Conservation (phyloP, 140 eudicot genomes). For the Senecio squalidus region DNA sequence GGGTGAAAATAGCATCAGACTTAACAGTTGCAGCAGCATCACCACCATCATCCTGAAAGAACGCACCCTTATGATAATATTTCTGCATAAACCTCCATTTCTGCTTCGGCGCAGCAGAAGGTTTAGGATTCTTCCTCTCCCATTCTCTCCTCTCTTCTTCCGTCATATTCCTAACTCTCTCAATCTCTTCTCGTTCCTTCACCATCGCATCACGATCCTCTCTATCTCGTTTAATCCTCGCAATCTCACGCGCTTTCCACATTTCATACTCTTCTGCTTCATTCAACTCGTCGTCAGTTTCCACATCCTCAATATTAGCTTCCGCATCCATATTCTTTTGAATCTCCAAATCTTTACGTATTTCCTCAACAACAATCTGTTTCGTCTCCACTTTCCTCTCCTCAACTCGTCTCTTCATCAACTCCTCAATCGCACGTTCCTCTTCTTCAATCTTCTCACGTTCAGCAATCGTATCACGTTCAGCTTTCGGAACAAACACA, state of each 20-base stretch:
- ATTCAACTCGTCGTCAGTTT: conserved; percentile 83
- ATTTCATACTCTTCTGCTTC: conserved; percentile 93
- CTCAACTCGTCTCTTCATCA: conserved; percentile 50
- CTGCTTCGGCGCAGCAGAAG: conserved; percentile 44
- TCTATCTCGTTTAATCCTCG: conserved; percentile 89
- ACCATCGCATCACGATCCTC: conserved; percentile 82
- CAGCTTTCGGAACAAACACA: conserved; percentile 84
- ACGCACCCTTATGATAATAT: conserved; percentile 93
- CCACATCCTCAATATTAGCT: conserved; percentile 74
- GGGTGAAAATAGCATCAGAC: conserved; percentile 44
- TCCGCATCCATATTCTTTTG: conserved; percentile 68
- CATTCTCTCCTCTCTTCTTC: conserved; percentile 98
- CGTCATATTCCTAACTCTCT: conserved; percentile 88
- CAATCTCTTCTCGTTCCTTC: conserved; percentile 95
- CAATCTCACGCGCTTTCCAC: conserved; percentile 85
- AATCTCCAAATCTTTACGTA: conserved; percentile 58
- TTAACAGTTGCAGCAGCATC: conserved; percentile 76
- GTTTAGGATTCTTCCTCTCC: conserved; percentile 91
- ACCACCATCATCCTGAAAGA: conserved; percentile 74
- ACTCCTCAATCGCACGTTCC: conserved; percentile 73
- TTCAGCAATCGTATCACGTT: conserved; percentile 88
- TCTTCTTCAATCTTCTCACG: conserved; percentile 83
- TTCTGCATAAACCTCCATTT: conserved; percentile 99
- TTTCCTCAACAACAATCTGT: conserved; percentile 78
- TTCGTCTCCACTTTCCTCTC: conserved; percentile 82